Percentiles rank a stretch among this genome's conserved stretches.
phyloP scores from a whole-genome alignment of 805 yeast species.

The Candida hispaniensis region DNA sequence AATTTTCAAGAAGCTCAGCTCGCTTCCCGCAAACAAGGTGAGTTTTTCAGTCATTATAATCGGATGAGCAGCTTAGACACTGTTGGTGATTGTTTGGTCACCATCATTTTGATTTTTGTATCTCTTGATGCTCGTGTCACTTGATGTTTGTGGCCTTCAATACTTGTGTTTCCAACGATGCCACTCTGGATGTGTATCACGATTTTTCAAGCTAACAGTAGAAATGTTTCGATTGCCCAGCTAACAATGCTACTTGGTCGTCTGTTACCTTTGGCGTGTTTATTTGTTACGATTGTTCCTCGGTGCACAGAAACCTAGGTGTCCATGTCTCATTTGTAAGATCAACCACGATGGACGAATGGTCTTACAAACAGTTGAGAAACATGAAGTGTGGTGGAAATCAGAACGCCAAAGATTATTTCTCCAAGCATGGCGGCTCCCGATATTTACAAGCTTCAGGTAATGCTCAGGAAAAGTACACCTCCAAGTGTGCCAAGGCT shows the following conservation, averaged over 20 bases:
- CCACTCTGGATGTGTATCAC: too few species aligned
- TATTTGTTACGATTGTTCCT: slow-evolving; percentile 88
- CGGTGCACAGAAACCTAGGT: slow-evolving; percentile 91
- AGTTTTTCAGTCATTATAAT: too few species aligned
- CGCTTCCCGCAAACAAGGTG: slow-evolving; percentile 62
- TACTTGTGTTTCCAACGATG: too few species aligned
- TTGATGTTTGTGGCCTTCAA: too few species aligned
- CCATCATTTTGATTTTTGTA: too few species aligned
- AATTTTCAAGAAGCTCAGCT: slow-evolving; percentile 52
- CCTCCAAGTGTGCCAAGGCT: slow-evolving; percentile 64
- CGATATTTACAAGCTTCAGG: slow-evolving; percentile 45
- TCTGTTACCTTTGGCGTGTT: slow-evolving; percentile 93
- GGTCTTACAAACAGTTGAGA: slow-evolving; percentile 85
- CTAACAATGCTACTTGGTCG: slow-evolving; percentile 96
- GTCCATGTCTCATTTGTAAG: slow-evolving; percentile 94
- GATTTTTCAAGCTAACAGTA: too few species aligned
- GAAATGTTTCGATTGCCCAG: slow-evolving; percentile 83
- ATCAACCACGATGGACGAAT: slow-evolving; percentile 82
- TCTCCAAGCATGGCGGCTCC: slow-evolving; percentile 76
- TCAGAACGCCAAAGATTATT: slow-evolving; percentile 71
- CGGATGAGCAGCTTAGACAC: too few species aligned
- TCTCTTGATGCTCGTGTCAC: too few species aligned
- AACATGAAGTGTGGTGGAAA: slow-evolving; percentile 93
- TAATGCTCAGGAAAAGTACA: slow-evolving; percentile 70
- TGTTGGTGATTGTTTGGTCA: too few species aligned